Evolutionary conservation across 805 yeast species (phyloP).

Genomic region (Candida odintsovae): DNA sequence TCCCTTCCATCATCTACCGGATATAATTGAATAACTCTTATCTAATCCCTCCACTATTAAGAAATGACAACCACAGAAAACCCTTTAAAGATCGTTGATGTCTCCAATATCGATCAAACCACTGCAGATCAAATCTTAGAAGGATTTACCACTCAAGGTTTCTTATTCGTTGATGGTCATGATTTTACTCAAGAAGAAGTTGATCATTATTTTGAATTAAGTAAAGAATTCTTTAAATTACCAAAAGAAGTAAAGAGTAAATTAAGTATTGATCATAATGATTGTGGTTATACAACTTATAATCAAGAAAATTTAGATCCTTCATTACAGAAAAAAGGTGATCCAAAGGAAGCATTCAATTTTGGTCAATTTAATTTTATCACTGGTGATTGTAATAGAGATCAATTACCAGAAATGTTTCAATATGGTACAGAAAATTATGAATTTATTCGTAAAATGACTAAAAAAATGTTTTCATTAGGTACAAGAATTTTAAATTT

Average conservation of each 20-base stretch:
- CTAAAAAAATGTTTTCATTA: conserved; percentile 43
- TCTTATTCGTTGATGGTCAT: conserved; percentile 62
- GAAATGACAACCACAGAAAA: conserved; percentile 22
- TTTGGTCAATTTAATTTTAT: conserved; percentile 48
- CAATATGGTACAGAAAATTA: conserved; percentile 32
- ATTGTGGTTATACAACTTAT: conserved; percentile 55
- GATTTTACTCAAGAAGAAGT: conserved; percentile 54
- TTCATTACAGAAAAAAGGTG: conserved; percentile 32
- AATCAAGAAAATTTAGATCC: conserved; percentile 44
- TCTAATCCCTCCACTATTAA: too few relatives aligned
- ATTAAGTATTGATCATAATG: conserved; percentile 45
- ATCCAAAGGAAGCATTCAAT: conserved; percentile 68
- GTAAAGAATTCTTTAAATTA: conserved; percentile 43
- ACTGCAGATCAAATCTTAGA: conserved; percentile 47
- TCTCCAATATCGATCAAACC: conserved; percentile 33
- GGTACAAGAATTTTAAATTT: conserved; percentile 45
- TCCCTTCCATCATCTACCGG: too few relatives aligned
- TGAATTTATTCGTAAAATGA: conserved; percentile 33
- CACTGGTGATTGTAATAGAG: conserved; percentile 38
- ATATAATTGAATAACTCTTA: too few relatives aligned
- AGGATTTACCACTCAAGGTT: conserved; percentile 63
- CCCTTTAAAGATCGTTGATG: conserved; percentile 54
- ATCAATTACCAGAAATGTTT: conserved; percentile 49
- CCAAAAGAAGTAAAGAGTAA: conserved; percentile 46
- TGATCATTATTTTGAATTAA: conserved; percentile 40